Evolutionary conservation across 2,329 filamentous ascomycete species (phyloP), one percentile per base, ranked within the genome.

Genomic region (Xylariales sp.): DNA sequence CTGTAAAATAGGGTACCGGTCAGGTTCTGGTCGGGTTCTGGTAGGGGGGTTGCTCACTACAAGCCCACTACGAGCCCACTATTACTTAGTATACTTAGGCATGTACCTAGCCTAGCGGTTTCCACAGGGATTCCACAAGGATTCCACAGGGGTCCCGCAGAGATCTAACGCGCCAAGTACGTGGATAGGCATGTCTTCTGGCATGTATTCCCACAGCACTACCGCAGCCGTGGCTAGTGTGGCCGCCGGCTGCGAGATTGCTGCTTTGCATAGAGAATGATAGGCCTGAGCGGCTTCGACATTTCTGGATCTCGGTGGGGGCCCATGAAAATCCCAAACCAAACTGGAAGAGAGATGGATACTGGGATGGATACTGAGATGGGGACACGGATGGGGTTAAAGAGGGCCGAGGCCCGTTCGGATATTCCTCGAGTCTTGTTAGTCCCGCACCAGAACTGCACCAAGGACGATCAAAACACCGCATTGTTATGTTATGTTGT

Each of bases 191-290:
- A 39, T 39, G 36, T 8, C 8, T 39, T 39, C 36, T 39, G 23
- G 23, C 23, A 23, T 23, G 23, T 2, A 23, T 23, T 23, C 23
- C 23, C 23, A 23, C 23, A 23, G 23, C 23, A 39, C 36, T 39
- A 39, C 16, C 50, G 57, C 65, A 48, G 50, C 36, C 45, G 55
- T 69, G 64, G 59, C 59, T 59, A 65, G 32, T 41, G 52, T 59
- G 53, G 58, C 58, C 34, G 67, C 54, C 67, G 63, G 67, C 67
- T 69, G 59, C 62, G 57, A 65, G 66, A 68, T 68, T 62, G 66
- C 62, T 65, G 57, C 52, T 49, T 54, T 57, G 57, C 65, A 68
- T 65, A 50, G 53, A 48, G 43, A 50, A n/a, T 53, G 53, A 45
- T 49, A 48, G 49, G 39, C 30, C 34, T 56, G 45, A 57, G 39